Percentiles rank a stretch among this genome's conserved stretches.
These are phyloP conservation scores for Puccinia coronata DNA, from an alignment of 1,284 basidiomycete species.

Conservation along the genomic window DNA sequence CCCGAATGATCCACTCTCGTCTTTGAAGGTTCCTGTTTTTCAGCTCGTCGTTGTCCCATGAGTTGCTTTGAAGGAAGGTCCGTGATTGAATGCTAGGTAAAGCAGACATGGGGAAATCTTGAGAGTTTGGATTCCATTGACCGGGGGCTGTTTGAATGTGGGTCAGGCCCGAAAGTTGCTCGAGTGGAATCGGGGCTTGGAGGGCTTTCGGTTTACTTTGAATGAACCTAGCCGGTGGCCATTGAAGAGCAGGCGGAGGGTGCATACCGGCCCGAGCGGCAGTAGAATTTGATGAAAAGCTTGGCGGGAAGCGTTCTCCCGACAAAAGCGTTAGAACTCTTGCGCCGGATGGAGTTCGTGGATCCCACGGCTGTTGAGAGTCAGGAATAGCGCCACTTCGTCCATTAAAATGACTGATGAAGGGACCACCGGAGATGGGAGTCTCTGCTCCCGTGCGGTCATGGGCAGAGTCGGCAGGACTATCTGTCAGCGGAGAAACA, in stretches of 20 bases:
- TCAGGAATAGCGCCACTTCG: neutral
- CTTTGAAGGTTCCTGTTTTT: conserved; percentile 22
- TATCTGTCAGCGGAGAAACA: neutral
- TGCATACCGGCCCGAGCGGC: conserved; percentile 33
- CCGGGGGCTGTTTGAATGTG: neutral
- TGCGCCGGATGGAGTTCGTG: conserved; percentile 28
- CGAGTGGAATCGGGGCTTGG: conserved; percentile 19
- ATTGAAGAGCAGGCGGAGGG: conserved; percentile 22
- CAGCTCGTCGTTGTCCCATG: conserved; percentile 25
- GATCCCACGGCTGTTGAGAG: conserved; percentile 42
- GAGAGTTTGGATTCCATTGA: conserved; percentile 3
- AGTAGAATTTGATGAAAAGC: conserved; percentile 13
- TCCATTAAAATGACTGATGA: conserved; percentile 6
- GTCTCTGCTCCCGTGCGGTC: neutral
- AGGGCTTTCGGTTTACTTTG: conserved; percentile 15
- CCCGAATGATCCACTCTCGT: conserved; percentile 42
- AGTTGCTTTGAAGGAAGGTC: conserved; percentile 15
- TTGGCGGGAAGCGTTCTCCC: conserved; percentile 27
- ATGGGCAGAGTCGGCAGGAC: neutral
- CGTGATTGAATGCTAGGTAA: conserved; percentile 38
- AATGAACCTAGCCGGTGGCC: conserved; percentile 37
- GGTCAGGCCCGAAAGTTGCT: conserved; percentile 25
- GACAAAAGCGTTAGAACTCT: conserved; percentile 29
- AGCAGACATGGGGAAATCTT: conserved; percentile 1
- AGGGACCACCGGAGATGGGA: conserved; percentile 27